Conservation (phyloP, 2,329 filamentous ascomycete species). For the Zarea fungicola region DNA sequence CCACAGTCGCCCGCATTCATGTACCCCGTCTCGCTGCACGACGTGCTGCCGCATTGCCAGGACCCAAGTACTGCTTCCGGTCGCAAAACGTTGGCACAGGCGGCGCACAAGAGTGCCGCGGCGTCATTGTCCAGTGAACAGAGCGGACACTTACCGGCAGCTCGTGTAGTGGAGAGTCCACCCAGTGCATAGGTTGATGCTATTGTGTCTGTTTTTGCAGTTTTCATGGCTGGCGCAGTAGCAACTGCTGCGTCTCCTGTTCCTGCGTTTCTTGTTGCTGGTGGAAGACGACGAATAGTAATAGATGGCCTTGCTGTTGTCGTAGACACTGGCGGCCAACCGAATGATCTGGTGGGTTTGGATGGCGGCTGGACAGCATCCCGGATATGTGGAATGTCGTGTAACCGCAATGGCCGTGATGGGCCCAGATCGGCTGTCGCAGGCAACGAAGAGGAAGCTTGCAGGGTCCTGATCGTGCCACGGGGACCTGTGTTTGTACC, state of each 20-base stretch:
- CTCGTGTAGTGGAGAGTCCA: background rate
- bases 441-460: too few species aligned
- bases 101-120: conserved; percentile 53
- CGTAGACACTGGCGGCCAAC: background rate
- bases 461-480: too few species aligned
- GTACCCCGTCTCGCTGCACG: conserved; percentile 55
- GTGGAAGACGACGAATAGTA: background rate
- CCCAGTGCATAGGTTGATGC: background rate
- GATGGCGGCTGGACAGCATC: background rate
- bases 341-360: background rate
- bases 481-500: background rate
- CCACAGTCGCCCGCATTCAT: conserved; percentile 65
- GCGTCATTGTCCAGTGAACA: conserved; percentile 63
- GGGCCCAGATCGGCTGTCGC: too few species aligned
- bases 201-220: background rate
- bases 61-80: conserved; percentile 44
- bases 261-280: background rate
- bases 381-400: conserved; percentile 1
- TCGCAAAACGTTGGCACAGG: conserved; percentile 67
- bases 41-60: conserved; percentile 58
- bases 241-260: background rate
- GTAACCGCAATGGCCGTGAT: background rate
- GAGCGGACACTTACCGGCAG: conserved; percentile 43
- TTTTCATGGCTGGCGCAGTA: background rate
- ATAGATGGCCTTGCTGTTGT: background rate